Base-by-base conservation (phyloP, 495 filamentous ascomycete genomes). In the Penicillium fimorum region DNA sequence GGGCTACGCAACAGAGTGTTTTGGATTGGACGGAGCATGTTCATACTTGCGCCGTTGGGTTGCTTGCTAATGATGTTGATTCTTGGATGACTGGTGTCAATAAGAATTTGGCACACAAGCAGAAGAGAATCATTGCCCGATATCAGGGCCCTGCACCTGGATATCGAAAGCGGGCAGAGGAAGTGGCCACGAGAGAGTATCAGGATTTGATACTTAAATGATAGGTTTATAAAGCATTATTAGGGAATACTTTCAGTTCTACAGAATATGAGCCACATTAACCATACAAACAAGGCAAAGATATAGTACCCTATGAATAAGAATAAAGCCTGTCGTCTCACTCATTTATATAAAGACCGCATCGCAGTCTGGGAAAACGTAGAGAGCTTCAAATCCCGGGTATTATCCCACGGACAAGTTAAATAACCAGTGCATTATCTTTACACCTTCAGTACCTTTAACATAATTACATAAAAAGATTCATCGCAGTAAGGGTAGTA, bases 51-150 rank as follows among this genome's bases (percentile, higher is more conserved):
- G 57, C 60, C n/a, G 55, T 68, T 17, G 78, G 78, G 0, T 42
- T 68, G 27, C 40, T 75, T 45, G 63, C 68, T 0, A 73, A 71
- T 48, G 68, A 75, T 46, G 67, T 73, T 7, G 70, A 75, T 47
- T 67, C 62, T 7, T 75, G 71, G 73, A 73, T 74, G 71, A 76
- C 70, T 1, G 73, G 71, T 0, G 62, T 74, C 0, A 76, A 74
- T 51, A 71, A 66, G 50, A 73, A 74, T 22, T 38, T 74, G 35
- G 58, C 58, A 20, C 54, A 64, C 40, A 75, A 75, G 55, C 66
- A 71, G 53, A 65, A 69, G 56, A 53, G 70, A 33, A 70, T 64
- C 29, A 61, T 73, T 49, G 69, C 70, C 17, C 44, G 72, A 47
- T 75, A 73, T 45, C 57, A 63, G 24, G 62, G 65, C 8, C 52